These are phyloP conservation scores for Fusarium aywerte DNA, from an alignment of 2,329 filamentous ascomycete species.

Conservation along the genomic window DNA sequence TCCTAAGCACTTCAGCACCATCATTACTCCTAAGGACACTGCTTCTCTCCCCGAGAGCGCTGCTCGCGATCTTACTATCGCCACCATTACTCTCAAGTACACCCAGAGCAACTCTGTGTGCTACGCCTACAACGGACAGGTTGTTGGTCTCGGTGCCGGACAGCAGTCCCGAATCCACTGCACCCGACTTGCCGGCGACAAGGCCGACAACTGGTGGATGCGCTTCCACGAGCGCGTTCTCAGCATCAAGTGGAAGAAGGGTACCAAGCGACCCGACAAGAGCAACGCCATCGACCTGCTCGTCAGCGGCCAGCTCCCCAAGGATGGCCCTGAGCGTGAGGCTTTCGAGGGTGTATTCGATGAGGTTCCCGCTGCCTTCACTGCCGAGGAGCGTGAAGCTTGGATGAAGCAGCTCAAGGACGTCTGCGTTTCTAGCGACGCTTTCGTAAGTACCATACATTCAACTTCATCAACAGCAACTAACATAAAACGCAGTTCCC, in stretches of 20 bases:
- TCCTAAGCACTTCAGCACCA: conserved; percentile 83
- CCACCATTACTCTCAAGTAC: conserved; percentile 97
- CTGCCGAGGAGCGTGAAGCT: conserved; percentile 81
- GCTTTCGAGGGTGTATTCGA: conserved; percentile 92
- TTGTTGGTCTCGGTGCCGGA: conserved; percentile 92
- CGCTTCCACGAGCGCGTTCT: conserved; percentile 93
- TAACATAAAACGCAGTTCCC: conserved; percentile 74
- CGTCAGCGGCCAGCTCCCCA: conserved; percentile 88
- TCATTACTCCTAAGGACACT: conserved; percentile 87
- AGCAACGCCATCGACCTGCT: conserved; percentile 97
- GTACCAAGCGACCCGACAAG: conserved; percentile 95
- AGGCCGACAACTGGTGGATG: conserved; percentile 99
- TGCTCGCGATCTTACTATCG: conserved; percentile 89
- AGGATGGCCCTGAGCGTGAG: conserved; percentile 82
- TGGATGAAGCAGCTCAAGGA: conserved; percentile 86
- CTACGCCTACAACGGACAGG: conserved; percentile 93
- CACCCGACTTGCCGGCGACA: conserved; percentile 95
- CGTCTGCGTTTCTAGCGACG: conserved; percentile 91
- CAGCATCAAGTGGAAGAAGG: conserved; percentile 94
- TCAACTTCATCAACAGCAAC: not conserved
- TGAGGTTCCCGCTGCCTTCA: conserved; percentile 85
- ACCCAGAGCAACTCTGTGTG: conserved; percentile 99
- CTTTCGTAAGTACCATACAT: conserved; percentile 76
- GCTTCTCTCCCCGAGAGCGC: conserved; percentile 80
- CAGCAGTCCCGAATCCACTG: conserved; percentile 99